Percentiles rank a stretch among this genome's conserved stretches.
phyloP scores from a whole-genome alignment of 352 stramenopile species.

The Phytopythium chamaehyphon region DNA sequence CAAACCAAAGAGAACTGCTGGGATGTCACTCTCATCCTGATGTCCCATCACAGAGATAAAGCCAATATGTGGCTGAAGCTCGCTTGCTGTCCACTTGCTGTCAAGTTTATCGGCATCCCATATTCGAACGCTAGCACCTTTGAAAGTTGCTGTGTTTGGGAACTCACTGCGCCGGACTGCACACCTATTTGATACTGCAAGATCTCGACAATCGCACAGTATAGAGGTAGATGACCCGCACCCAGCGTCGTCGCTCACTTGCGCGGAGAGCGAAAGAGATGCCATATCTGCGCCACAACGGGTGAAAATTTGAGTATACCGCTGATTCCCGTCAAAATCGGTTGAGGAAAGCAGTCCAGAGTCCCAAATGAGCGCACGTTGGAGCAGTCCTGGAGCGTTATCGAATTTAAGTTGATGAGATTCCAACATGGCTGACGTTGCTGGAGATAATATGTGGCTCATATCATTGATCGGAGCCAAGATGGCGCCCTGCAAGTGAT shows the following conservation, averaged over 20 bases:
- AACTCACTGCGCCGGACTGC: neutral
- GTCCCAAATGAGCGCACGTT: slow-evolving; percentile 5
- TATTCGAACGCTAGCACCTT: neutral
- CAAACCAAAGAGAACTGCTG: too few relatives aligned
- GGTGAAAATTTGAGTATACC: neutral
- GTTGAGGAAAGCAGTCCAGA: neutral
- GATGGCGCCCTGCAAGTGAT: neutral
- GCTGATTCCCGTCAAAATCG: neutral
- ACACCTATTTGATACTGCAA: neutral
- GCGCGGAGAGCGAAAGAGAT: neutral
- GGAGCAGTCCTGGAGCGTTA: neutral
- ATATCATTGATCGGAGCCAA: neutral
- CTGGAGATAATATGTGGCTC: neutral
- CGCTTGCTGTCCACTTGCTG: neutral
- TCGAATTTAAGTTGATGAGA: neutral
- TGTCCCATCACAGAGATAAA: neutral
- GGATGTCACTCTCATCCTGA: neutral
- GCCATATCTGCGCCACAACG: slow-evolving; percentile 1
- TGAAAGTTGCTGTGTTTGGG: neutral
- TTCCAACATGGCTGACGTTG: neutral
- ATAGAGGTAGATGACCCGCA: neutral
- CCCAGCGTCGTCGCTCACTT: neutral
- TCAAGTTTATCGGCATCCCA: neutral
- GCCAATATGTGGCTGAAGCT: neutral
- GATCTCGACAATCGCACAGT: neutral